Evolutionary conservation across 345 rosid genomes (phyloP).

Genomic region (Microcos paniculata): DNA sequence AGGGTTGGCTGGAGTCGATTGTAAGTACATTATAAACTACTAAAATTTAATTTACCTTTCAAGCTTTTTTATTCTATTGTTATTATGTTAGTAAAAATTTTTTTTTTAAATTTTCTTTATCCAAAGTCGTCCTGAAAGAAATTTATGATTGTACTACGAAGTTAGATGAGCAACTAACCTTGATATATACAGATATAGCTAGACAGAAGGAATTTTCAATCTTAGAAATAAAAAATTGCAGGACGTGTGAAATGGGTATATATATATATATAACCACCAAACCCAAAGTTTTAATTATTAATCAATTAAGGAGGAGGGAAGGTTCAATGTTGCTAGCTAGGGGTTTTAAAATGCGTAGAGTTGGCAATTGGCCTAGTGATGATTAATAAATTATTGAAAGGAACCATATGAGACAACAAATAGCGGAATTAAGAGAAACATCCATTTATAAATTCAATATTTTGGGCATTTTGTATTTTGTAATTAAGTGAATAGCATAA

Average conservation of each 20-base stretch:
- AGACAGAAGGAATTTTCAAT: not conserved
- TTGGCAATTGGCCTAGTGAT: constrained; percentile 11
- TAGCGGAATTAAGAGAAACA: too few species aligned
- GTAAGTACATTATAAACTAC: not conserved
- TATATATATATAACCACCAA: not conserved
- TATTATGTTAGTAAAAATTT: not conserved
- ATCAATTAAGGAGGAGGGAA: not conserved
- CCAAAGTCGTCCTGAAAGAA: too few species aligned
- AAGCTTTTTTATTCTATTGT: not conserved
- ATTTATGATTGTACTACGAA: too few species aligned
- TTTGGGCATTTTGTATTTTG: not conserved
- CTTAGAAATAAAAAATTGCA: not conserved
- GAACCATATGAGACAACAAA: constrained; percentile 1
- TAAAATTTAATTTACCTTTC: too few species aligned
- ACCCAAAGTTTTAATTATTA: not conserved
- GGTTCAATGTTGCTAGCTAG: constrained; percentile 12
- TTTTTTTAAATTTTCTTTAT: not conserved
- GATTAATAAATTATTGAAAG: constrained; percentile 17
- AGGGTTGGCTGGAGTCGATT: not conserved
- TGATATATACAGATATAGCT: not conserved
- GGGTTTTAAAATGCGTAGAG: constrained; percentile 12
- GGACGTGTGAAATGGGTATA: not conserved
- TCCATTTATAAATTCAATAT: too few species aligned
- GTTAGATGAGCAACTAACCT: not conserved
- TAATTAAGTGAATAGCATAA: not conserved